These are phyloP conservation scores for Cercospora citrullina DNA, from an alignment of 2,329 filamentous ascomycete genomes.

Conservation along the genomic window DNA sequence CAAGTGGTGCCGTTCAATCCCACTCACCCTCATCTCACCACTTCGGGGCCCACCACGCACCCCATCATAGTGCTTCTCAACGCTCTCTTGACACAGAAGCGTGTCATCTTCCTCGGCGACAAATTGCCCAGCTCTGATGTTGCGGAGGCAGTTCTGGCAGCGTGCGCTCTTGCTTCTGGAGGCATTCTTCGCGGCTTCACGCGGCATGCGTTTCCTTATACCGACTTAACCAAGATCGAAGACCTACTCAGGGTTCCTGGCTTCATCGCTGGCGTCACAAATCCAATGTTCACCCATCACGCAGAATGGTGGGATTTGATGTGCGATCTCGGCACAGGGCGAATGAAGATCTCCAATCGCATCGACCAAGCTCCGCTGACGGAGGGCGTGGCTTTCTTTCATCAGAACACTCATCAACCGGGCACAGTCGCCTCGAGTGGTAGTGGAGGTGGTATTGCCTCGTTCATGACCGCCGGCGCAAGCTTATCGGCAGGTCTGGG, in stretches of 20 bases:
- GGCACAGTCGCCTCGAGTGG: conserved; percentile 31
- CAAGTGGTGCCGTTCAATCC: conserved; percentile 75
- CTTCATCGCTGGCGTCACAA: conserved; percentile 96
- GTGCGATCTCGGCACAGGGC: conserved; percentile 86
- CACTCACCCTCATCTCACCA: conserved; percentile 88
- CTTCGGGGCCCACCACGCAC: conserved; percentile 83
- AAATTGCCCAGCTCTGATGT: conserved; percentile 94
- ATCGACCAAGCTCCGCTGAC: conserved; percentile 80
- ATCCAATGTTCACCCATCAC: conserved; percentile 91
- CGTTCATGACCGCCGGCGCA: conserved; percentile 35
- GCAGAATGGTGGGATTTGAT: conserved; percentile 98
- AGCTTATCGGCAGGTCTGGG: conserved; percentile 41
- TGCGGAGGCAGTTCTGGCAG: conserved; percentile 95
- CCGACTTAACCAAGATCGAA: conserved; percentile 95
- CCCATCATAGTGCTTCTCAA: conserved; percentile 94
- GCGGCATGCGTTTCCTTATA: conserved; percentile 95
- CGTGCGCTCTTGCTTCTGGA: conserved; percentile 88
- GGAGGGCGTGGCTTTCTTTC: conserved; percentile 84
- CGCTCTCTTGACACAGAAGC: conserved; percentile 91
- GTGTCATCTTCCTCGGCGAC: conserved; percentile 92
- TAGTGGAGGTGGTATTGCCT: conserved; percentile 31
- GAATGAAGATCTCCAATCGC: conserved; percentile 89
- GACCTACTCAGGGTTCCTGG: conserved; percentile 93
- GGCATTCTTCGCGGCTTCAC: conserved; percentile 93
- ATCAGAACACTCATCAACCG: conserved; percentile 54